Conservation (phyloP, 306 rosid genomes). For the apple (Malus domestica) region DNA sequence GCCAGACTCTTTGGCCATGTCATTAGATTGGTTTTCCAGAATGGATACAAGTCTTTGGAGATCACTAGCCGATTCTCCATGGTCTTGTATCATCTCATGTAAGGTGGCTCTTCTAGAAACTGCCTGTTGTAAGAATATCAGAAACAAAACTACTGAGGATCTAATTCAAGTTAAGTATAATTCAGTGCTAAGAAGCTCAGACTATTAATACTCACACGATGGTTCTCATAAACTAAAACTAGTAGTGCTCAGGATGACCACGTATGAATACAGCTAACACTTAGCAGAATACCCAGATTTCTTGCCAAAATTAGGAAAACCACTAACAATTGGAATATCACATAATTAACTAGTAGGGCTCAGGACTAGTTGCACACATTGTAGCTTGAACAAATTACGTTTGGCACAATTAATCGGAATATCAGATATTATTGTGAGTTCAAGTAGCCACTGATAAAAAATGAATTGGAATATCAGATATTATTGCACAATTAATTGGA, state of each 20-base stretch:
- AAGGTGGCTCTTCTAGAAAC: constrained; percentile 86
- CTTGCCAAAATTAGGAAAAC: background rate
- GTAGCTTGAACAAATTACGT: background rate
- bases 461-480: no score
- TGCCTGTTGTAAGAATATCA: constrained; percentile 46
- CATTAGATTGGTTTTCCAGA: constrained; percentile 55
- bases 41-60: constrained; percentile 52
- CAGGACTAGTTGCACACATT: background rate
- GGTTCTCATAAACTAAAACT: background rate
- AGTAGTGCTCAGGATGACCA: background rate
- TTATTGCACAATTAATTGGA: background rate
- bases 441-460: background rate
- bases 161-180: background rate
- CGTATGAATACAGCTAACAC: background rate
- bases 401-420: background rate
- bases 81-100: constrained; percentile 79
- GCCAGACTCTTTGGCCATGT: constrained; percentile 36
- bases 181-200: background rate
- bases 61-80: constrained; percentile 66
- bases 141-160: constrained; percentile 1
- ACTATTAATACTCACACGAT: background rate
- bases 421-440: background rate
- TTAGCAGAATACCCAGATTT: background rate
- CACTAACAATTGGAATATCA: background rate
- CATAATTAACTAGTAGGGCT: no score